Evolutionary conservation across 1,284 basidiomycete genomes (phyloP).

Genomic region (Melampsora abietis-canadensis): DNA sequence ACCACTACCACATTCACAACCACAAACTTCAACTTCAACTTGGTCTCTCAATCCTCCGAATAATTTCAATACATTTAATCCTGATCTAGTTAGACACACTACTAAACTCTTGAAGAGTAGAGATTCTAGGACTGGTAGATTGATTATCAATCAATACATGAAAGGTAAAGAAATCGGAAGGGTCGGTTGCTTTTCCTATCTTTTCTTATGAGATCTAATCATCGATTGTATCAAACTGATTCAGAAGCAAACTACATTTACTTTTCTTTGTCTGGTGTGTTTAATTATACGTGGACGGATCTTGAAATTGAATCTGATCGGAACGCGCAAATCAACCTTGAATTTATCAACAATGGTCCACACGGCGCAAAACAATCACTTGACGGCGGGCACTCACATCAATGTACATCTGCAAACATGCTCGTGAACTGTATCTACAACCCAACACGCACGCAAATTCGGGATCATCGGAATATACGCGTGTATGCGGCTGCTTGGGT

Average conservation of each 20-base stretch:
- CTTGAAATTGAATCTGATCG: not conserved
- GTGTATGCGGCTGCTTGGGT: too few species aligned
- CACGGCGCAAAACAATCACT: too few species aligned
- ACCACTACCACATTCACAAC: too few species aligned
- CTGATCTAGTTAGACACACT: constrained; percentile 40
- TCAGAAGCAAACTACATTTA: not conserved
- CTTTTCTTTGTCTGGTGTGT: not conserved
- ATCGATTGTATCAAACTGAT: not conserved
- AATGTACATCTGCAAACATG: too few species aligned
- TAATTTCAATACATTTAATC: not conserved
- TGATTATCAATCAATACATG: constrained; percentile 44
- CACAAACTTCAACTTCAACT: not conserved
- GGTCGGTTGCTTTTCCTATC: not conserved
- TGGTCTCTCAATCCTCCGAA: constrained; percentile 4
- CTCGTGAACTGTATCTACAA: too few species aligned
- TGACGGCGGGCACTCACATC: too few species aligned
- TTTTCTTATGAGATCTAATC: not conserved
- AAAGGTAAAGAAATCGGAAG: constrained; percentile 42
- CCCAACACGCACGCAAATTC: too few species aligned
- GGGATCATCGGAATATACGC: too few species aligned
- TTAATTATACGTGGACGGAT: not conserved
- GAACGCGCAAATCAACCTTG: too few species aligned
- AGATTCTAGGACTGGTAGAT: constrained; percentile 36
- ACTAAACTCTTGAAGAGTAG: constrained; percentile 41
- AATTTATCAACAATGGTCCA: too few species aligned